These are phyloP conservation scores for Epichloe aotearoae DNA, from an alignment of 2,329 filamentous ascomycete species.

Conservation along the genomic window DNA sequence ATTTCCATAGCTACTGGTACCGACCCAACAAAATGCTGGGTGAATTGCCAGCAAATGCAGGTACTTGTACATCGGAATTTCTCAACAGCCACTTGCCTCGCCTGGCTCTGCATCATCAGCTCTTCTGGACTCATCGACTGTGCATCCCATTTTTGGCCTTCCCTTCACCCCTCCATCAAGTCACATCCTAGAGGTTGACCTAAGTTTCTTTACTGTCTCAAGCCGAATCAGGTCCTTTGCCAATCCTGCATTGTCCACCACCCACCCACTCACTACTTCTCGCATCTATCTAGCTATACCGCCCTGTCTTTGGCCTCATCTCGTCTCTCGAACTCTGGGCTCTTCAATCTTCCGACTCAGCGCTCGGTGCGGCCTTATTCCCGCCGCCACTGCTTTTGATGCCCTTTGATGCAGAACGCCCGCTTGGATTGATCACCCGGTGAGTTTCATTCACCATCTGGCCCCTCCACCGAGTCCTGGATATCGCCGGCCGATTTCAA, in stretches of 20 bases:
- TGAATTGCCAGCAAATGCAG: no score
- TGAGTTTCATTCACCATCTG: neutral
- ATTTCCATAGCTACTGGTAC: neutral
- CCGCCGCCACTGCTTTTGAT: neutral
- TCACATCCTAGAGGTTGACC: neutral
- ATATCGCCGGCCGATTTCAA: neutral
- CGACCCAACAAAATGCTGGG: neutral
- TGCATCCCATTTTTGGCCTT: neutral
- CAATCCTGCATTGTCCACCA: neutral
- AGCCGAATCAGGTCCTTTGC: neutral
- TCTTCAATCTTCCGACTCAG: neutral
- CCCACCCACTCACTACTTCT: neutral
- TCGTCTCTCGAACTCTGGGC: neutral
- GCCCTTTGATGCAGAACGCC: neutral
- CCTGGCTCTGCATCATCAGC: slow-evolving; percentile 2
- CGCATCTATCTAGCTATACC: neutral
- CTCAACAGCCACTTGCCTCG: neutral
- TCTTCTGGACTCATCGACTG: neutral
- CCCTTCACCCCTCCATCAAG: neutral
- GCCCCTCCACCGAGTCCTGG: neutral
- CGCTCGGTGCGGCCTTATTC: slow-evolving; percentile 1
- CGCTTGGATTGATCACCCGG: slow-evolving; percentile 1
- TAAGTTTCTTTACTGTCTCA: neutral
- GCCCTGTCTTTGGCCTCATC: neutral
- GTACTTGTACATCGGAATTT: neutral